Base-by-base conservation (phyloP, 2,329 filamentous ascomycete species). In the Tolypocladium tundrense region DNA sequence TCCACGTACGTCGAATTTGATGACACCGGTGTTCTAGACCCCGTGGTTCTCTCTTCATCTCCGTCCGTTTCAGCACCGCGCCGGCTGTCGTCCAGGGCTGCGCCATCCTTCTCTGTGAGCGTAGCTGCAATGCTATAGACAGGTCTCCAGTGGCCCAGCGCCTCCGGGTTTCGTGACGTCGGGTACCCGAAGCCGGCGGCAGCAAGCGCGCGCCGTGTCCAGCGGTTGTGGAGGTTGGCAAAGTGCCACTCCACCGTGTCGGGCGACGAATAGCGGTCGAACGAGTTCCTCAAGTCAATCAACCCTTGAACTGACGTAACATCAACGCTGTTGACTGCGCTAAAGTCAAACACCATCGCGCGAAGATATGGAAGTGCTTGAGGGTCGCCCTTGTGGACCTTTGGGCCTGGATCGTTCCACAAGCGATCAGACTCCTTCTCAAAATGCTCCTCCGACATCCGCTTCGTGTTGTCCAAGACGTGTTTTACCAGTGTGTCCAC, bases 301-400 rank as follows among this genome's bases (percentile, higher is more conserved):
- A 86, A 70, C 0, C 79, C 79, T 63, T 86, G 82, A 0, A 84
- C 68, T 2, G 79, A 79, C 0, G 82, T 85, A 10, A 83, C 75
- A 60, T 86, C 83, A 35, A 85, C 70, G 58, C 77, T 75, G 64
- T 82, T 81, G 52, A 85, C 79, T 1, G 80, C 74, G 0, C 79
- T 78, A 64, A 81, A 83, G 68, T 86, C 83, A 2, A 85, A 72
- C 11, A 86, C 73, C 10, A 86, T 62, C 6, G 83, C 81, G 6
- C 75, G 75, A 19, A 85, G 72, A 13, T 75, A 68, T 0, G 82
- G 81, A 0, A 77, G 70, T 14, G 65, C 64, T 39, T 72, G 67
- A 19, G 62, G 61, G 40, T 66, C 55, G 31, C 63, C 60, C 41
- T 59, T 69, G 60, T 56, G 60, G 39, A 55, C 67, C 64, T 57